These are phyloP conservation scores for Malus asiatica DNA, from an alignment of 306 rosid species.

Conservation along the genomic window DNA sequence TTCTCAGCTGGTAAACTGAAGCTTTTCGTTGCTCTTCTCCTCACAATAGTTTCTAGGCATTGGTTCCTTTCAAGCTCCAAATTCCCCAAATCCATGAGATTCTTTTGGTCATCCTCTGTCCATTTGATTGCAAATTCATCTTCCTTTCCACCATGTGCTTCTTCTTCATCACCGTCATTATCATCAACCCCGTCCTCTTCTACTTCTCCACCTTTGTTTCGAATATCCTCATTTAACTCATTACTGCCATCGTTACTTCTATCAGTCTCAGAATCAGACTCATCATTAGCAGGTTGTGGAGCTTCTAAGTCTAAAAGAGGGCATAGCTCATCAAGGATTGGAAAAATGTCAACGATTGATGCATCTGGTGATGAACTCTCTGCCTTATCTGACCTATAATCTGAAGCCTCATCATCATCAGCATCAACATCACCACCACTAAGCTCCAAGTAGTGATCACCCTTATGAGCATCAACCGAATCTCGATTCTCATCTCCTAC, in stretches of 20 bases:
- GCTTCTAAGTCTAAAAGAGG: slow-evolving; percentile 27
- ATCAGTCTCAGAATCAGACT: slow-evolving; percentile 36
- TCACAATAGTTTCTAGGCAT: slow-evolving; percentile 72
- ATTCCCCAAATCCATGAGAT: slow-evolving; percentile 77
- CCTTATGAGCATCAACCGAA: slow-evolving; percentile 15
- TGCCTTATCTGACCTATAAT: slow-evolving; percentile 7
- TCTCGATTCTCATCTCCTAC: slow-evolving; percentile 28
- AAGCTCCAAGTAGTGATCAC: slow-evolving; percentile 31
- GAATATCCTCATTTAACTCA: slow-evolving; percentile 48
- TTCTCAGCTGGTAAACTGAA: slow-evolving; percentile 47
- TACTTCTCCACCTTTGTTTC: slow-evolving; percentile 33
- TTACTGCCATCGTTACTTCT: slow-evolving; percentile 41
- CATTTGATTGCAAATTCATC: slow-evolving; percentile 91
- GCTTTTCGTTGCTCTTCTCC: slow-evolving; percentile 61
- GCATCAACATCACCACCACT: slow-evolving; percentile 18
- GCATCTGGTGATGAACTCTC: slow-evolving; percentile 25
- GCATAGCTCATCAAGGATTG: slow-evolving; percentile 26
- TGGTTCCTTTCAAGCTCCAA: slow-evolving; percentile 84
- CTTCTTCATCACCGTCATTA: slow-evolving; percentile 63
- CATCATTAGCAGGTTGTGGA: background rate
- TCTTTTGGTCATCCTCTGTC: slow-evolving; percentile 91
- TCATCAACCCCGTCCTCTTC: slow-evolving; percentile 35
- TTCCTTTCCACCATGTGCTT: slow-evolving; percentile 58
- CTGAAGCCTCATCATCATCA: slow-evolving; percentile 13
- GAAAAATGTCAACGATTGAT: slow-evolving; percentile 21